Conservation (phyloP, 371 early-diverging fungal genomes). For the Mucor circinelloides region DNA sequence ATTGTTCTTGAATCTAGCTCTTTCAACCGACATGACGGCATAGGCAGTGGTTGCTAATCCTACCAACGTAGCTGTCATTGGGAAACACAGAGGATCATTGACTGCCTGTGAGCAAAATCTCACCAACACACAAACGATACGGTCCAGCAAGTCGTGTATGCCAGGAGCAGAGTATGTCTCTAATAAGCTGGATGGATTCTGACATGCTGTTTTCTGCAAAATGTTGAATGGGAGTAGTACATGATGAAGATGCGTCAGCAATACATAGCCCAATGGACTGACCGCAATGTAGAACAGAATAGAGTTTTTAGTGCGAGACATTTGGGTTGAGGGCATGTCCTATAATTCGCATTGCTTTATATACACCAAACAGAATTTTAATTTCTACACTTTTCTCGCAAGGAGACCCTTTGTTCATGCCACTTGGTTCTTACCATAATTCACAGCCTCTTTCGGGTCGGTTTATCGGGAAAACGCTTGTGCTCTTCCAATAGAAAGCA, state of each 20-base stretch:
- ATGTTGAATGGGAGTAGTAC: slow-evolving; percentile 17
- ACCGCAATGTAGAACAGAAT: slow-evolving; percentile 11
- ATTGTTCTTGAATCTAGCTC: background rate
- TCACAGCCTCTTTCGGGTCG: background rate
- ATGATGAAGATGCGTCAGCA: slow-evolving; percentile 11
- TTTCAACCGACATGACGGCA: slow-evolving; percentile 22
- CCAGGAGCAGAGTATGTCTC: slow-evolving; percentile 15
- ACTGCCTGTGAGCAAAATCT: slow-evolving; percentile 13
- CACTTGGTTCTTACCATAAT: background rate
- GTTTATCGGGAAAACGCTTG: background rate
- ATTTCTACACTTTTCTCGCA: background rate
- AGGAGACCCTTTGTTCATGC: background rate
- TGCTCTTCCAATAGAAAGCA: slow-evolving; percentile 1
- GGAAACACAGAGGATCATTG: slow-evolving; percentile 15
- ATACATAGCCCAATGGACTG: slow-evolving; percentile 6
- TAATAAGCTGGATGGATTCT: background rate
- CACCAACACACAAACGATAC: slow-evolving; percentile 17
- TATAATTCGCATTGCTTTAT: background rate
- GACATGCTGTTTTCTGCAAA: slow-evolving; percentile 2
- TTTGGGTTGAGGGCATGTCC: background rate
- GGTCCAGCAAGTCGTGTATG: background rate
- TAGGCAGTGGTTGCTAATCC: slow-evolving; percentile 21
- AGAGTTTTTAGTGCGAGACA: slow-evolving; percentile 5
- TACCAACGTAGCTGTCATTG: slow-evolving; percentile 15
- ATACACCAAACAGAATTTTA: background rate